These are phyloP conservation scores for Claviceps sp. DNA, from an alignment of 2,329 filamentous ascomycete genomes.

Conservation along the genomic window DNA sequence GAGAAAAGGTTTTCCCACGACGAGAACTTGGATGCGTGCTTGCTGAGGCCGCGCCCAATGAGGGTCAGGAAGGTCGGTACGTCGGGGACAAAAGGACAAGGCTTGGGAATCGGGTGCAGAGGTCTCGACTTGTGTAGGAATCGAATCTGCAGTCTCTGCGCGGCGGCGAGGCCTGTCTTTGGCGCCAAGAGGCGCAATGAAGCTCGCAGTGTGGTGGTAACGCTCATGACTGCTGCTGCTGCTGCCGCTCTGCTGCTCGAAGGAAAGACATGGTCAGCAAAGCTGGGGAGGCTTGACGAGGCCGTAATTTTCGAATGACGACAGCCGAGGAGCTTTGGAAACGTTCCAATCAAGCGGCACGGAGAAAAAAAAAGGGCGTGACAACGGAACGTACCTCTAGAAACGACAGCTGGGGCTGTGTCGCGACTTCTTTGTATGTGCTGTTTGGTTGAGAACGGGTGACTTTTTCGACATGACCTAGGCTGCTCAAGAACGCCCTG, in stretches of 20 bases:
- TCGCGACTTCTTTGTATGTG: background rate
- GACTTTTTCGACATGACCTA: background rate
- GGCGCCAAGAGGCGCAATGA: slow-evolving; percentile 18
- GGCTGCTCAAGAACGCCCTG: background rate
- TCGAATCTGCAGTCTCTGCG: slow-evolving; percentile 28
- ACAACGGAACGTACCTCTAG: background rate
- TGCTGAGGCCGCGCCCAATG: slow-evolving; percentile 75
- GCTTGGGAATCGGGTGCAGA: slow-evolving; percentile 40
- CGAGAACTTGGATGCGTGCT: slow-evolving; percentile 75
- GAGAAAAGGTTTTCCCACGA: slow-evolving; percentile 87
- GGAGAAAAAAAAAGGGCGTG: background rate
- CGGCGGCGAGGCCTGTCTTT: slow-evolving; percentile 18
- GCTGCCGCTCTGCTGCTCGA: background rate
- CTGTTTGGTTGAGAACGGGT: slow-evolving; percentile 4
- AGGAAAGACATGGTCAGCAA: background rate
- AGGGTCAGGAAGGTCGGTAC: slow-evolving; percentile 74
- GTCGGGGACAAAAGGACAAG: slow-evolving; percentile 78
- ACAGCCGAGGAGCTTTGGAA: too few species aligned
- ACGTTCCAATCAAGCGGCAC: too few species aligned
- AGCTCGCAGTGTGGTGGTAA: slow-evolving; percentile 17
- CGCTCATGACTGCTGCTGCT: slow-evolving; percentile 15
- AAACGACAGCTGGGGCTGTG: background rate
- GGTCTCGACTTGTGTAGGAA: slow-evolving; percentile 29
- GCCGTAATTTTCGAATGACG: background rate
- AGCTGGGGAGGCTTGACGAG: background rate